Evolutionary conservation across 225 moss, liverwort and hornwort genomes (phyloP).

Genomic region (Marchantia polymorpha): DNA sequence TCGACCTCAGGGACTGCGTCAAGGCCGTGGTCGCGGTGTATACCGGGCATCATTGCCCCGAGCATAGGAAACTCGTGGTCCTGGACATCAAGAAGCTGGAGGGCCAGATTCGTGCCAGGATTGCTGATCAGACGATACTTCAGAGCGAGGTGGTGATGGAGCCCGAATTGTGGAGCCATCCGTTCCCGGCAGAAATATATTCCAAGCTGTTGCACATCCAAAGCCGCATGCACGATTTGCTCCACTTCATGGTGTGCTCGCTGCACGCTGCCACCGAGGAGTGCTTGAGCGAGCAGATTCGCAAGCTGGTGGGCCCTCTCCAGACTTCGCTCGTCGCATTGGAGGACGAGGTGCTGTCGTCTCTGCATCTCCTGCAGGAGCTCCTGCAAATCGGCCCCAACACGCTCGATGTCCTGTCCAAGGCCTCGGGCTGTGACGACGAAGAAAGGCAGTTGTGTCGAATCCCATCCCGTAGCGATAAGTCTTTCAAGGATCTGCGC

Average conservation of each 20-base stretch:
- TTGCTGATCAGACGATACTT: conserved; percentile 13
- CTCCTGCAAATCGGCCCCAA: conserved; percentile 21
- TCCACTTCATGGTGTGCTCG: conserved; percentile 40
- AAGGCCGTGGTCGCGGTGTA: conserved; percentile 30
- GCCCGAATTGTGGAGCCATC: conserved; percentile 38
- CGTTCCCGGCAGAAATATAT: conserved; percentile 35
- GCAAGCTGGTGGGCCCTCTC: conserved; percentile 32
- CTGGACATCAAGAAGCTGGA: conserved; percentile 34
- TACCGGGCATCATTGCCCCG: conserved; percentile 27
- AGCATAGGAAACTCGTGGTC: conserved; percentile 29
- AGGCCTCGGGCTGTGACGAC: conserved; percentile 2
- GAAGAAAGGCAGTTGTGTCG: conserved; percentile 8
- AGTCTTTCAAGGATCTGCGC: background rate
- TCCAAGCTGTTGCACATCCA: conserved; percentile 31
- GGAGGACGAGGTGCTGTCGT: conserved; percentile 36
- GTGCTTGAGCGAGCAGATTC: conserved; percentile 35
- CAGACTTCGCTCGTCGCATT: conserved; percentile 31
- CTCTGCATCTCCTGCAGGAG: conserved; percentile 31
- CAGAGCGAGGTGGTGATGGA: conserved; percentile 33
- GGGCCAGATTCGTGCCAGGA: conserved; percentile 19
- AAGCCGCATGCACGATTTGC: conserved; percentile 33
- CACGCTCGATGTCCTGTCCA: conserved; percentile 1
- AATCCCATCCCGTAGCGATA: background rate
- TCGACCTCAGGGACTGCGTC: conserved; percentile 32
- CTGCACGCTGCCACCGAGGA: conserved; percentile 36